Base-by-base conservation (phyloP, 2,329 filamentous ascomycete genomes). In the Calonectria pseudoturangicola region DNA sequence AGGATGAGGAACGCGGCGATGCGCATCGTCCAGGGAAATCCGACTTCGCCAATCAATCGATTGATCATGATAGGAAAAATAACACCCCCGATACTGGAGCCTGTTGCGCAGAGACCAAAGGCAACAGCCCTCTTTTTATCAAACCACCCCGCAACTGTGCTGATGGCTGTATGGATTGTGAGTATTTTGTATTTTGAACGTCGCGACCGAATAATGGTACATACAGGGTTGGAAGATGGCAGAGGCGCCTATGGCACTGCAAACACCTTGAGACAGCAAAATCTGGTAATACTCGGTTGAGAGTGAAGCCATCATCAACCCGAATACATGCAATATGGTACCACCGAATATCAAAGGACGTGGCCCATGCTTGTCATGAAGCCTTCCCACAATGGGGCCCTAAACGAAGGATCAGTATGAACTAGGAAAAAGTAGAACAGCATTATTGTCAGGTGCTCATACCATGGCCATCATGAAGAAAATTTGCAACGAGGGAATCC, bases 301-400 rank as follows among this genome's bases (percentile, higher is more conserved):
- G 12, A 93, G 80, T 5, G 86, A 89, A 0, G 89, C 87, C 90
- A 93, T 92, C 89, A 93, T 92, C 2, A 93, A 79, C 3, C 89
- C 88, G 66, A 93, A 89, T 9, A 93, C 87, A 66, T 92, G 89
- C 21, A 91, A 78, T 58, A 92, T 83, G 0, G 86, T 88, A 5
- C 91, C 91, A 16, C 82, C 77, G 0, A 90, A 56, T 0, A 92
- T 79, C 0, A 94, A 83, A 50, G 84, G 87, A n/a, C 88, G 87
- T 0, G 92, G 91, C 0, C 93, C 92, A 67, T 90, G 89, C 68
- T 87, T 89, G 77, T 94, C 93, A 74, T 88, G 93, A 1, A 92
- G 73, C 33, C 87, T 87, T 1, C 93, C 92, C 10, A 92, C 87
- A 6, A 94, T 76, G 0, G 91, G 91, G 0, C 92, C 91, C 74